Percentiles rank a stretch among this genome's conserved stretches.
These are phyloP conservation scores for Oxyria digyna DNA, from an alignment of 148 eudicot species.

Conservation along the genomic window DNA sequence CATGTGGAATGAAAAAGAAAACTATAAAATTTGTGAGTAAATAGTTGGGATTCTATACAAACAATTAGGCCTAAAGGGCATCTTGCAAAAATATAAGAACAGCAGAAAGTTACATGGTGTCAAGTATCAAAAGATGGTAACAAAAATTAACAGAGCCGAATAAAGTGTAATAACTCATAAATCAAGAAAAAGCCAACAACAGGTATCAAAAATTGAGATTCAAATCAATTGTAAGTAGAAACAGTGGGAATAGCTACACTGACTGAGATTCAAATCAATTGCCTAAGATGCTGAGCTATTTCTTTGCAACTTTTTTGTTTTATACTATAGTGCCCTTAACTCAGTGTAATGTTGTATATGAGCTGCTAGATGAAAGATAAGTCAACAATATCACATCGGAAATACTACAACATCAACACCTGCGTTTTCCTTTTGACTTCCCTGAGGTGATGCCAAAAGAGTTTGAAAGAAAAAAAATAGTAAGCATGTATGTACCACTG, in stretches of 20 bases:
- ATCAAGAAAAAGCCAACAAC: background rate
- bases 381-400: background rate
- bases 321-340: background rate
- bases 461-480: background rate
- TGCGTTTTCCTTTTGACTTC: background rate
- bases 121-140: no score
- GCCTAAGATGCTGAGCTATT: no score
- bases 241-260: background rate
- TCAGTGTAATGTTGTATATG: background rate
- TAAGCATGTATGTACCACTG: background rate
- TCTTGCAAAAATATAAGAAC: background rate
- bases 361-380: background rate
- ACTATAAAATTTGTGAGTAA: constrained; percentile 46
- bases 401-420: background rate
- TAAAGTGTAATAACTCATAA: no score
- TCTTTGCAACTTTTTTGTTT: background rate
- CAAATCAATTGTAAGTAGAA: background rate
- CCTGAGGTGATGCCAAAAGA: background rate
- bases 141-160: no score
- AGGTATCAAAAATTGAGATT: background rate
- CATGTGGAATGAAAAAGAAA: constrained; percentile 41
- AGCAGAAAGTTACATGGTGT: background rate
- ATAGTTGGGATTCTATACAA: constrained; percentile 17
- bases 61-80: background rate
- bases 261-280: no score